Conservation (phyloP, 305 asterid species). For the Fraxinus xanthoxyloides region DNA sequence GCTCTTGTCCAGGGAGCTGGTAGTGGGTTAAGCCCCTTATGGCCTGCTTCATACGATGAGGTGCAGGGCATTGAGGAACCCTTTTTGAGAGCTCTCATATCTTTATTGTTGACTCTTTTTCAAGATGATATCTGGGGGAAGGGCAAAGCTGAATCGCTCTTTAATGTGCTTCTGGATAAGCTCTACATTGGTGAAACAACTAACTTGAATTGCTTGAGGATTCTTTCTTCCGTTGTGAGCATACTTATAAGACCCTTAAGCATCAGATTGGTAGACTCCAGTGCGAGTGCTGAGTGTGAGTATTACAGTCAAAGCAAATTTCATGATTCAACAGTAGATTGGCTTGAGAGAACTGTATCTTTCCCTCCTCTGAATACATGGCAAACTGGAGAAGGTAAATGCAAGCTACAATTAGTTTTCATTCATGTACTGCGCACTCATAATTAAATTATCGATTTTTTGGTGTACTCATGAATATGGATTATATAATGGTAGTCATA, state of each 20-base stretch:
- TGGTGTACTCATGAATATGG: slow-evolving; percentile 13
- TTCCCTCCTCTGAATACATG: slow-evolving; percentile 84
- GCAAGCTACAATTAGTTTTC: slow-evolving; percentile 1
- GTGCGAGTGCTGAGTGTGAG: slow-evolving; percentile 37
- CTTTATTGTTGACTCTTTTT: slow-evolving; percentile 54
- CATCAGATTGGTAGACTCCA: slow-evolving; percentile 32
- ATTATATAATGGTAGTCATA: background rate
- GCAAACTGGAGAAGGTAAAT: slow-evolving; percentile 81
- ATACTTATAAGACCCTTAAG: slow-evolving; percentile 68
- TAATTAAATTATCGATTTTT: slow-evolving; percentile 1
- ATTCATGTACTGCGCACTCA: background rate
- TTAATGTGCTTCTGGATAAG: slow-evolving; percentile 53
- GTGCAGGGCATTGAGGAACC: slow-evolving; percentile 72
- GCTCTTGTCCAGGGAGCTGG: slow-evolving; percentile 75
- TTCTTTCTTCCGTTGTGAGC: slow-evolving; percentile 71
- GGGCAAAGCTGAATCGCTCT: slow-evolving; percentile 56
- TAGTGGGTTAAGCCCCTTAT: slow-evolving; percentile 52
- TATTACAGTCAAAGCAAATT: slow-evolving; percentile 46
- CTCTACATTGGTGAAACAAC: slow-evolving; percentile 71
- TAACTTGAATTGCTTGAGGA: slow-evolving; percentile 64
- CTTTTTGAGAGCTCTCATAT: slow-evolving; percentile 71
- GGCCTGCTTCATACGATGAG: slow-evolving; percentile 58
- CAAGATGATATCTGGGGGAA: slow-evolving; percentile 66
- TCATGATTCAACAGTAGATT: slow-evolving; percentile 53
- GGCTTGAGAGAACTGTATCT: slow-evolving; percentile 63